Base-by-base conservation (phyloP, 1,284 basidiomycete genomes). In the Coniophora puteana region DNA sequence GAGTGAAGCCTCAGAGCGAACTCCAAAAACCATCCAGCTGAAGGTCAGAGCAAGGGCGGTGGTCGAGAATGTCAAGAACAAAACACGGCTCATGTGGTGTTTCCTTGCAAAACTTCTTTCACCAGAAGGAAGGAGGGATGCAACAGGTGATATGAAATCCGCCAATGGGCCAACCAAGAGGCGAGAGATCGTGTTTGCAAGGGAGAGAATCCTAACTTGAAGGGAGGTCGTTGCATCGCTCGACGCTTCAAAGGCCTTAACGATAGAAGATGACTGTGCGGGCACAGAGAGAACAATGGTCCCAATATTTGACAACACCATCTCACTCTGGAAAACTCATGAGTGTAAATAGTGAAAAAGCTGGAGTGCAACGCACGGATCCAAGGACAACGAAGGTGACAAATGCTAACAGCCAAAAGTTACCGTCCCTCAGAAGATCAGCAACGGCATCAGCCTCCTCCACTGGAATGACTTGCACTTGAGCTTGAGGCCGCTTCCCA, bases 271-370 rank as follows among this genome's bases (percentile, higher is more conserved):
- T 1, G 46, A 37, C 20, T 50, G 46, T 17, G 65, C 53, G 16
- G 77, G 72, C 29, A 89, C 68, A 7, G 84, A 78, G 5, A 82
- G 60, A n/a, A 82, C 72, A 38, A 89, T 83, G 3, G 82, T 77
- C 21, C 84, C 86, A 35, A 89, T 78, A 51, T 87, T 89, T 8
- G 83, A 79, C 23, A 89, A 80, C 17, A 89, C 71, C 86, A 88
- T 89, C 61, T 89, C 86, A 36, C 78, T 77, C 87, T 89, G 42
- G 10, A 27, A 36, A 38, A 32, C 6, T 6, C 8, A 35, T 27
- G 28, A 41, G 33, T 43, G 14, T 26, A 38, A 27, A 7, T 20
- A 11, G 12, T 16, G 25, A 38, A n/a, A 17, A 16, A 5, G 2
- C 12, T 16, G 11, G 4, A 10, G 7, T 8, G 33, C n/a, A 18